A percentile compares a stretch with the other conserved stretches of the same genome.
These are phyloP conservation scores for Penicillium angulare DNA, from an alignment of 495 filamentous ascomycete species.

Conservation along the genomic window DNA sequence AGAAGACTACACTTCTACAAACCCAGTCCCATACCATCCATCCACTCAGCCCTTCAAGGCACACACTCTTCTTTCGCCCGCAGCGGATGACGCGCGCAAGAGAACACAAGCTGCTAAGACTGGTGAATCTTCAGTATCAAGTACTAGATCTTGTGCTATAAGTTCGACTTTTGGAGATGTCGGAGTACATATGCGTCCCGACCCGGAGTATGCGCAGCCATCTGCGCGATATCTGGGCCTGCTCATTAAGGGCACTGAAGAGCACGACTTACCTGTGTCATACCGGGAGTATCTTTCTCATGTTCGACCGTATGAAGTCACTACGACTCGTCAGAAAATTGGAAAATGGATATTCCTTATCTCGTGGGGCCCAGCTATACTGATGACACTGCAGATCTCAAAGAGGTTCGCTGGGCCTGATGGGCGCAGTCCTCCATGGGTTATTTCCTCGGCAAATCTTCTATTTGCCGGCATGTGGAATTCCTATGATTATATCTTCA, in stretches of 20 bases:
- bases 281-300: constrained; percentile 68
- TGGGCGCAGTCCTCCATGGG: constrained; percentile 67
- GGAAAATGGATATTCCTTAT: constrained; percentile 60
- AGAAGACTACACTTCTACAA: constrained; percentile 28
- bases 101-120: neutral
- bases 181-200: constrained; percentile 47
- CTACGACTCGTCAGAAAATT: constrained; percentile 60
- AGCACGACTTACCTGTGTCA: constrained; percentile 71
- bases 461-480: constrained; percentile 63
- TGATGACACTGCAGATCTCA: constrained; percentile 45
- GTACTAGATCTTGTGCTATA: neutral
- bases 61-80: constrained; percentile 60
- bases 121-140: neutral
- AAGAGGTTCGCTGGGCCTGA: constrained; percentile 56
- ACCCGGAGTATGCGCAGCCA: constrained; percentile 72
- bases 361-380: constrained; percentile 60
- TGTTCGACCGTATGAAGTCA: constrained; percentile 68
- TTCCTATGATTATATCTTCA: constrained; percentile 70
- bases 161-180: constrained; percentile 11
- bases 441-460: constrained; percentile 43
- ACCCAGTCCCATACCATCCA: constrained; percentile 41
- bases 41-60: constrained; percentile 46
- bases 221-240: constrained; percentile 79
- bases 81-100: constrained; percentile 14
- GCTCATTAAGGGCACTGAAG: constrained; percentile 69